Base-by-base conservation (phyloP, 2,329 filamentous ascomycete species). In the Dryadomyces quercivorus region DNA sequence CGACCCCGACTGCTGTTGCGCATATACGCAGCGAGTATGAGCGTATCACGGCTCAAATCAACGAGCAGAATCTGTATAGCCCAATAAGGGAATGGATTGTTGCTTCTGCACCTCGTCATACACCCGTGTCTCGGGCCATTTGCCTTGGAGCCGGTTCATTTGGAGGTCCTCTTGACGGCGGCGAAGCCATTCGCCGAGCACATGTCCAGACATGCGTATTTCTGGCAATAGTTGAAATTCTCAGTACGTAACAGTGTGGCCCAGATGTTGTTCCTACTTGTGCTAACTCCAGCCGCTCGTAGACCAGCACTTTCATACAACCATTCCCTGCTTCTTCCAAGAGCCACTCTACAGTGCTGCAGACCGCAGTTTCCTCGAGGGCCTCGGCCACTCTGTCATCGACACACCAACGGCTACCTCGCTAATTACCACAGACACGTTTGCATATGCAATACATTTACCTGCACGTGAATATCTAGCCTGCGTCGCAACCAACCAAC, bases 371-470 rank as follows among this genome's bases (percentile, higher is more conserved):
- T 84, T 82, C 59, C 73, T 84, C 31, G 63, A 70, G 56, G 68
- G 71, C 21, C 73, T 84, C 0, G 77, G 80, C n/a, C 77, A 80
- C 52, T 54, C 66, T 2, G 69, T 77, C 3, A 69, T 78, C 4
- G 68, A 75, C 1, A 69, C 76, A 1, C 84, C 84, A 0, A 62
- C 55, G 0, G 82, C 73, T 0, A 82, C 80, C 59, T 64, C 72
- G 0, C 60, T 72, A 6, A 70, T 86, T 10, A 70, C 73, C 16
- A 50, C 62, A 0, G 61, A 67, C 0, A 75, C 78, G 0, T 63
- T 88, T 1, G 69, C 85, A 2, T 87, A 78, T 59, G 82, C 79
- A 1, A 72, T 86, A 0, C 83, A 86, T 51, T 72, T 82, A 56
- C 81, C 81, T 55, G 70, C 68, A 21, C 70, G 67, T 42, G 72